phyloP scores from a whole-genome alignment of 208 protist species.

The Angomonas ambiguus region DNA sequence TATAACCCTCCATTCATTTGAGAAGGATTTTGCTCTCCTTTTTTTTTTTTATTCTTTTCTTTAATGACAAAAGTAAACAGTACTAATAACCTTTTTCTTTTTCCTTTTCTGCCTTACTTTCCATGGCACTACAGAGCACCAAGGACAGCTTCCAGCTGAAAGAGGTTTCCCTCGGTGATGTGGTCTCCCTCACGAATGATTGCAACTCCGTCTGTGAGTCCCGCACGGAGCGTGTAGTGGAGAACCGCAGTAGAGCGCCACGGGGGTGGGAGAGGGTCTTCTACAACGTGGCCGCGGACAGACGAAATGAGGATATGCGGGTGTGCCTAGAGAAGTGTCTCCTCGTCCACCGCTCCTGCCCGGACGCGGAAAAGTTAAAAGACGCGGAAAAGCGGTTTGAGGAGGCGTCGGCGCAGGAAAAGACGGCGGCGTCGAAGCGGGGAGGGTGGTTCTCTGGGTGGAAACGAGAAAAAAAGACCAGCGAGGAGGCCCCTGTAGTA shows the following conservation, averaged over 20 bases:
- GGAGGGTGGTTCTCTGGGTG: neutral
- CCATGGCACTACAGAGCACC: slow-evolving; percentile 13
- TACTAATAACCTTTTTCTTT: neutral
- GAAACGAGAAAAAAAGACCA: slow-evolving; percentile 4
- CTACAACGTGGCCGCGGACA: slow-evolving; percentile 26
- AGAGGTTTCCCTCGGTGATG: slow-evolving; percentile 22
- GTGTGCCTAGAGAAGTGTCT: slow-evolving; percentile 27
- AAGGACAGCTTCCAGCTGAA: slow-evolving; percentile 24
- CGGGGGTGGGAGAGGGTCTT: slow-evolving; percentile 45
- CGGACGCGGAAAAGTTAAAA: slow-evolving; percentile 14
- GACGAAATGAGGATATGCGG: slow-evolving; percentile 31
- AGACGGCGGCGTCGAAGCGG: neutral
- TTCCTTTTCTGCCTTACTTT: neutral
- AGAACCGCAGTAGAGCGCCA: slow-evolving; percentile 44
- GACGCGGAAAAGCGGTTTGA: neutral
- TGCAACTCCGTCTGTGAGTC: slow-evolving; percentile 31
- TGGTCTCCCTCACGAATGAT: slow-evolving; percentile 32
- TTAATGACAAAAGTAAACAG: neutral
- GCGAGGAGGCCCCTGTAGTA: slow-evolving; percentile 15
- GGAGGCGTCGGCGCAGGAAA: neutral
- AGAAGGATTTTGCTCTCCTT: too few relatives aligned
- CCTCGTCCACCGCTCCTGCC: slow-evolving; percentile 30
- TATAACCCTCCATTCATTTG: too few relatives aligned
- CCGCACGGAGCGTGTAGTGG: slow-evolving; percentile 31
- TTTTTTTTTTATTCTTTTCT: slow-evolving; percentile 8